A percentile compares a stretch with the other conserved stretches of the same genome.
Evolutionary conservation across 2,329 filamentous ascomycete species (phyloP).

Genomic region (Coniochaeta sp.): DNA sequence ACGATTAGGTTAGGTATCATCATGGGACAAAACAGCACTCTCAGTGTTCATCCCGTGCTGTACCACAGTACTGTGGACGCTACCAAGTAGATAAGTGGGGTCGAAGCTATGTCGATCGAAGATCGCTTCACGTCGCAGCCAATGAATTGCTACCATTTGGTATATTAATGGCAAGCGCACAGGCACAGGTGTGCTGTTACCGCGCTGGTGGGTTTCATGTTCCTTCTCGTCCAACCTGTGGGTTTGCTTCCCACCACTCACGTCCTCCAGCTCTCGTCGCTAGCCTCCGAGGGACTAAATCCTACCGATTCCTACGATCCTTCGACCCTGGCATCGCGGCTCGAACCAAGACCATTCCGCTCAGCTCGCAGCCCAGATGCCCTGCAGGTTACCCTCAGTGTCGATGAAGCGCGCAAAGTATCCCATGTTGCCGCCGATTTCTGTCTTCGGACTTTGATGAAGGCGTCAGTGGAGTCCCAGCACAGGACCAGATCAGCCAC

Average conservation of each 20-base stretch:
- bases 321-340: background rate
- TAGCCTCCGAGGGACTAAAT: background rate
- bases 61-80: no score
- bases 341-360: background rate
- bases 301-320: no score
- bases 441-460: conserved; percentile 24
- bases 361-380: background rate
- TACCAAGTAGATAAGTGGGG: background rate
- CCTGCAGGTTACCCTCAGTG: conserved; percentile 24
- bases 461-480: background rate
- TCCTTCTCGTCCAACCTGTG: background rate
- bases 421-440: conserved; percentile 24
- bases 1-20: no score
- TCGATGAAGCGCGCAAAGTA: conserved; percentile 27
- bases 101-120: background rate
- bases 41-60: no score
- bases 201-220: background rate
- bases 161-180: background rate
- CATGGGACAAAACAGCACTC: no score
- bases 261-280: background rate
- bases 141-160: background rate
- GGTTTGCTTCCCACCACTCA: background rate
- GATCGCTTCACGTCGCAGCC: background rate
- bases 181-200: background rate
- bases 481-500: conserved; percentile 7